These are phyloP conservation scores for Candida sithepensis DNA, from an alignment of 805 yeast genomes.

Conservation along the genomic window DNA sequence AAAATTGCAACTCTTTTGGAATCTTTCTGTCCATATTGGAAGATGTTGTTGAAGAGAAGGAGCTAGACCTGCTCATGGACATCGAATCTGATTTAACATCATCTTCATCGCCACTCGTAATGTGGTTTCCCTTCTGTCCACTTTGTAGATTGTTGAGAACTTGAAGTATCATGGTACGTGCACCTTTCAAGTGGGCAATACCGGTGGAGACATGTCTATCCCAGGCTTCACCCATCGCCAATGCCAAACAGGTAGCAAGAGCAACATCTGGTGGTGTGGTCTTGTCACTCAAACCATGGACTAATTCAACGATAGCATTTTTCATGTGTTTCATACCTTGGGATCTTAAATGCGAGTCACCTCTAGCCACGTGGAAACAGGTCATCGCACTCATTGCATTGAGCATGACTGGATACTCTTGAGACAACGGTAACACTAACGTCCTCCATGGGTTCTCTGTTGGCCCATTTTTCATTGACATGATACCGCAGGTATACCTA, in stretches of 20 bases:
- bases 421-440: slow-evolving; percentile 52
- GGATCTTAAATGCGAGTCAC: slow-evolving; percentile 41
- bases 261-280: slow-evolving; percentile 61
- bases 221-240: slow-evolving; percentile 69
- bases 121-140: slow-evolving; percentile 12
- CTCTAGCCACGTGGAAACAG: slow-evolving; percentile 51
- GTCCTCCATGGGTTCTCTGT: slow-evolving; percentile 68
- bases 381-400: slow-evolving; percentile 68
- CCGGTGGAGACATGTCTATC: slow-evolving; percentile 65
- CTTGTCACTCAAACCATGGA: slow-evolving; percentile 47
- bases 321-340: slow-evolving; percentile 58
- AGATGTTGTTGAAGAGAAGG: slow-evolving; percentile 8
- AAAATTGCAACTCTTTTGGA: slow-evolving; percentile 45
- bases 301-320: slow-evolving; percentile 54
- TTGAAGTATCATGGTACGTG: slow-evolving; percentile 54
- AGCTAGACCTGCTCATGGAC: slow-evolving; percentile 1
- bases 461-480: slow-evolving; percentile 64
- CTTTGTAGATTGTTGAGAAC: slow-evolving; percentile 31
- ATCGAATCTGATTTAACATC: not conserved
- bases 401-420: slow-evolving; percentile 51
- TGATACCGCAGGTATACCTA: slow-evolving; percentile 45
- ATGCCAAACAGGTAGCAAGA: slow-evolving; percentile 56
- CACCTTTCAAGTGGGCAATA: slow-evolving; percentile 66
- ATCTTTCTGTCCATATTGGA: slow-evolving; percentile 13
- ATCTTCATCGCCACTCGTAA: slow-evolving; percentile 1